These are phyloP conservation scores for Cryptosporidium ubiquitum DNA, from an alignment of 169 alveolate genomes.

Conservation along the genomic window DNA sequence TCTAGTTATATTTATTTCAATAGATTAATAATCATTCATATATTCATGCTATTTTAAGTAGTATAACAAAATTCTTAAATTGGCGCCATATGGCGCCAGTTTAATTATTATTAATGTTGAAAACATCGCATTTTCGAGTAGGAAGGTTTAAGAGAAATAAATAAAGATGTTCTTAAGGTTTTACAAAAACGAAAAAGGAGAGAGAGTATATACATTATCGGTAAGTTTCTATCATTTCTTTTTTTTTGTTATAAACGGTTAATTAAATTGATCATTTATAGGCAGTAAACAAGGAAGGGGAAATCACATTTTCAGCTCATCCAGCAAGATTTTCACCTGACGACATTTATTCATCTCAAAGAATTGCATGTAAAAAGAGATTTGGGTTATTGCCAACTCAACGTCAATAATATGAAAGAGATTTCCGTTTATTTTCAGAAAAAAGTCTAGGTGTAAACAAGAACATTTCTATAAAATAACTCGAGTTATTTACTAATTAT, in stretches of 20 bases:
- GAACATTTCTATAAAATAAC: neutral
- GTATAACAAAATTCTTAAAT: no score
- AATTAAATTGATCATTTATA: neutral
- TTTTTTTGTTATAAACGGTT: neutral
- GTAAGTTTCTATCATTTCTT: slow-evolving; percentile 59
- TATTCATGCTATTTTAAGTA: no score
- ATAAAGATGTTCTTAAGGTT: slow-evolving; percentile 75
- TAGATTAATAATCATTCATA: no score
- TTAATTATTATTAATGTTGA: no score
- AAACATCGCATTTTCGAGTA: neutral
- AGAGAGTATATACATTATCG: slow-evolving; percentile 79
- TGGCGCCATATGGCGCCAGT: neutral
- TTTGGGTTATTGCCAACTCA: slow-evolving; percentile 80
- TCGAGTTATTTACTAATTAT: no score
- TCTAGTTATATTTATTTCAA: no score
- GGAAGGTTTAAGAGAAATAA: neutral
- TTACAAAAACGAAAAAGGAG: slow-evolving; percentile 78
- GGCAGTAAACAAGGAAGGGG: slow-evolving; percentile 68
- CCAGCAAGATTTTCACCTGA: slow-evolving; percentile 94
- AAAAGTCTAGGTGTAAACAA: neutral
- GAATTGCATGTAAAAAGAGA: slow-evolving; percentile 86
- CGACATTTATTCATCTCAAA: slow-evolving; percentile 86
- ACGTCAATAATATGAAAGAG: neutral
- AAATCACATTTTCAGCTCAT: slow-evolving; percentile 90
- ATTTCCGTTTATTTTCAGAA: neutral